phyloP scores from a whole-genome alignment of 2,329 filamentous ascomycete genomes.

The Teratosphaeria viscida region DNA sequence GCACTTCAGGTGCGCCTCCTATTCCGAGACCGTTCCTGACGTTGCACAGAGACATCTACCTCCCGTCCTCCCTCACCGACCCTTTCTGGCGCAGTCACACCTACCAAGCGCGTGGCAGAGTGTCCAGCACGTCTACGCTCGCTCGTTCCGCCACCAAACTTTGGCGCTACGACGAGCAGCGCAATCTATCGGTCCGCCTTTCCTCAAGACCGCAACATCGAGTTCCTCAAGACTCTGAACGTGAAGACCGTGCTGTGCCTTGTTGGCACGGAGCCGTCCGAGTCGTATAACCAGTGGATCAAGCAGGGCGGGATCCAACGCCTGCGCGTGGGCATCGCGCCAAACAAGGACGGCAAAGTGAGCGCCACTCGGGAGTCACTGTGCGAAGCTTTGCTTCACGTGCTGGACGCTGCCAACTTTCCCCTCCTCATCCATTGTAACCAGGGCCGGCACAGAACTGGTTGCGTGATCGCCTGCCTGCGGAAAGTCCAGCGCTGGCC shows the following conservation, averaged over 20 bases:
- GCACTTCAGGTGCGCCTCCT: neutral
- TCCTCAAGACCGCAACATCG: conserved; percentile 59
- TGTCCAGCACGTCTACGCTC: conserved; percentile 28
- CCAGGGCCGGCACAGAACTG: conserved; percentile 86
- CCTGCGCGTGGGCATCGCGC: conserved; percentile 64
- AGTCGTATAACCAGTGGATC: conserved; percentile 52
- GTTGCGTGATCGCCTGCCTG: conserved; percentile 73
- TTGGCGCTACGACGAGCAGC: conserved; percentile 61
- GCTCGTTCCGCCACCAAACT: conserved; percentile 55
- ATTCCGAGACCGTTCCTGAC: neutral
- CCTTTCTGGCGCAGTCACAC: conserved; percentile 10
- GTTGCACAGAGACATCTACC: conserved; percentile 3
- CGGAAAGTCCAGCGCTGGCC: conserved; percentile 64
- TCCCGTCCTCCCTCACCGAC: conserved; percentile 19
- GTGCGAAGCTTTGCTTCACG: conserved; percentile 57
- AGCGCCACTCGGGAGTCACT: conserved; percentile 57
- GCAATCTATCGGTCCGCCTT: conserved; percentile 75
- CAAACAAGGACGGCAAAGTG: conserved; percentile 66
- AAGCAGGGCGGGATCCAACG: conserved; percentile 58
- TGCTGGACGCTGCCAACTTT: conserved; percentile 63
- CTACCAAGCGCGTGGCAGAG: conserved; percentile 10
- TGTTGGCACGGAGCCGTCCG: conserved; percentile 36
- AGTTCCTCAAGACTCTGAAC: conserved; percentile 55
- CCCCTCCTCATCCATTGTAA: conserved; percentile 87
- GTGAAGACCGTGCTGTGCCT: conserved; percentile 69